phyloP scores from a whole-genome alignment of 2,329 filamentous ascomycete species.

The Nemania bipapillata region DNA sequence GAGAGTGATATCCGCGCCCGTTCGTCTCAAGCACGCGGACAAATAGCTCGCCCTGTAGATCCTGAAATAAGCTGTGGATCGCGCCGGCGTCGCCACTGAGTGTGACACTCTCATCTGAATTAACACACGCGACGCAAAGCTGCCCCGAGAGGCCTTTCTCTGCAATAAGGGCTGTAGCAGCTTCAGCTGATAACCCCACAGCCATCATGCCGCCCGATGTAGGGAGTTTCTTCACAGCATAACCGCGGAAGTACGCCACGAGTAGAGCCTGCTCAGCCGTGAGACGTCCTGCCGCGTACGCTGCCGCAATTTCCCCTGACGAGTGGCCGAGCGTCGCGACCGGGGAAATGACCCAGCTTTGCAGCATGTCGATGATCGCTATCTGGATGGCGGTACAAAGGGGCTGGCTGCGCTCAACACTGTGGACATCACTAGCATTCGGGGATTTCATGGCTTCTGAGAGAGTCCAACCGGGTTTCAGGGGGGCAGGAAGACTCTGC shows the following conservation, averaged over 20 bases:
- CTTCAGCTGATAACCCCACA: not conserved
- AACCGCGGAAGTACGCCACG: not conserved
- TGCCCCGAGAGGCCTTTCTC: not conserved
- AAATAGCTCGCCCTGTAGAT: not conserved
- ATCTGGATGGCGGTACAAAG: conserved; percentile 1
- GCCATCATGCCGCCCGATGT: not conserved
- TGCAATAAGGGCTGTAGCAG: not conserved
- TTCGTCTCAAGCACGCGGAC: not conserved
- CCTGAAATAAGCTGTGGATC: not conserved
- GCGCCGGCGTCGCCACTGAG: not conserved
- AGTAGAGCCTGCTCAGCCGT: not conserved
- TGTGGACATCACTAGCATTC: not conserved
- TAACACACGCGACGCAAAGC: not conserved
- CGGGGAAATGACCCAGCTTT: not conserved
- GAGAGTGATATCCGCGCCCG: not conserved
- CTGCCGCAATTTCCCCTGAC: not conserved
- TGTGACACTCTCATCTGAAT: not conserved
- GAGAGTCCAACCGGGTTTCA: not conserved
- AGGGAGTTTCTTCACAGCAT: not conserved
- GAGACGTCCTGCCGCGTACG: not conserved
- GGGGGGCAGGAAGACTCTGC: not conserved
- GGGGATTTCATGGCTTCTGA: not conserved
- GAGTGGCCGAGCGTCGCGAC: not conserved
- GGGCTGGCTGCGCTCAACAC: not conserved
- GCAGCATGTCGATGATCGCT: not conserved